Percentiles rank a stretch among this genome's conserved stretches.
These are phyloP conservation scores for Pythium myriotylum DNA, from an alignment of 352 stramenopile genomes.

Conservation along the genomic window DNA sequence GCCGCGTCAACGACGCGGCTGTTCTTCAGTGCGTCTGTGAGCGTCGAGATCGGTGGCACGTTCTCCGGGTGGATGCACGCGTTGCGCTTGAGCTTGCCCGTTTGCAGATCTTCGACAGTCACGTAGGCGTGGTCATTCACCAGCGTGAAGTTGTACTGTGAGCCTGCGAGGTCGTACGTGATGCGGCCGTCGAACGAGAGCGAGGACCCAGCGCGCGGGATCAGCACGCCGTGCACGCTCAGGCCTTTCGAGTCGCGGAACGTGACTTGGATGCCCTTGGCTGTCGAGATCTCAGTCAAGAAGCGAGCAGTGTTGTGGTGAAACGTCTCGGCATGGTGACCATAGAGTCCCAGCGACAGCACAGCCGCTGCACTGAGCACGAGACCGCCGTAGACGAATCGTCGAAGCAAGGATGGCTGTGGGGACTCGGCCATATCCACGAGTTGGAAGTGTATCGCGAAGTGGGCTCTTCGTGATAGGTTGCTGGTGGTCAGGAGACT, in stretches of 20 bases:
- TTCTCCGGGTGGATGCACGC: constrained; percentile 28
- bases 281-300: constrained; percentile 26
- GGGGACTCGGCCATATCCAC: neutral
- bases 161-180: constrained; percentile 28
- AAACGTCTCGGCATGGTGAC: constrained; percentile 18
- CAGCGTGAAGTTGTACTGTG: constrained; percentile 40
- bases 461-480: too few relatives aligned
- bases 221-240: constrained; percentile 27
- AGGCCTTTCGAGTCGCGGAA: constrained; percentile 17
- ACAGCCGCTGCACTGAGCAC: neutral
- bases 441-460: too few relatives aligned
- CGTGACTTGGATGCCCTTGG: constrained; percentile 30
- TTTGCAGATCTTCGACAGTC: constrained; percentile 20
- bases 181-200: constrained; percentile 32
- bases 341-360: constrained; percentile 20
- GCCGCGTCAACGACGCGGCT: constrained; percentile 32
- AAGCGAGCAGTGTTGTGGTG: constrained; percentile 23
- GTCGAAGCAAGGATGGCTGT: neutral
- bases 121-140: constrained; percentile 31
- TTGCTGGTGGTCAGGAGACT: too few relatives aligned
- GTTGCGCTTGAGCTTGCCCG: constrained; percentile 19
- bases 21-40: constrained; percentile 28
- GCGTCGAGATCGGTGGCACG: constrained; percentile 24
- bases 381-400: neutral
- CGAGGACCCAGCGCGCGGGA: constrained; percentile 10